phyloP scores from a whole-genome alignment of 2,329 filamentous ascomycete genomes.

The Neopestalotiopsis sp. region DNA sequence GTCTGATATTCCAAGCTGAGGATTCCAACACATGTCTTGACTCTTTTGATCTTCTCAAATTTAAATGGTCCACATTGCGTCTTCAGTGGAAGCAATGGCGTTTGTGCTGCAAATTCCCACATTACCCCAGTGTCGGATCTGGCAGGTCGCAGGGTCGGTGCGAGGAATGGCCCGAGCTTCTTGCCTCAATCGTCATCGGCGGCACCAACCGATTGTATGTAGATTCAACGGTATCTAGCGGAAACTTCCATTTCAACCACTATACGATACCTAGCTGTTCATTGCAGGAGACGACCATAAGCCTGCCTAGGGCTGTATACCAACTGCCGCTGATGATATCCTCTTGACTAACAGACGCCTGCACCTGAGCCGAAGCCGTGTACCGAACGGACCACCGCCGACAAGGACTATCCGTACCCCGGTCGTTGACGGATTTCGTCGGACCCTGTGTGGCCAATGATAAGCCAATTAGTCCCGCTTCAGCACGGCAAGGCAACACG shows the following conservation, averaged over 20 bases:
- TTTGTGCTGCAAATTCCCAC: background rate
- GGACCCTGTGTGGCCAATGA: constrained; percentile 6
- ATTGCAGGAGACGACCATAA: background rate
- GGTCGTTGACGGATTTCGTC: constrained; percentile 7
- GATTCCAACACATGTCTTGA: background rate
- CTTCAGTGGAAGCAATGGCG: background rate
- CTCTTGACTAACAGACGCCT: background rate
- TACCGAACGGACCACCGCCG: background rate
- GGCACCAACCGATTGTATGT: background rate
- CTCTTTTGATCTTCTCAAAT: background rate
- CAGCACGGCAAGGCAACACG: background rate
- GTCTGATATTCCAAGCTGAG: too few species aligned
- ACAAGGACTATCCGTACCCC: background rate
- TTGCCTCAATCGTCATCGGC: background rate
- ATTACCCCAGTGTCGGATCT: background rate
- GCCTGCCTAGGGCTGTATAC: background rate
- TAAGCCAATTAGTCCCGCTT: background rate
- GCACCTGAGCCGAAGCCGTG: background rate
- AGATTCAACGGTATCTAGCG: too few species aligned
- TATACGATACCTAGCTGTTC: background rate
- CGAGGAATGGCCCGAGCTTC: background rate
- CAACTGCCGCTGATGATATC: background rate
- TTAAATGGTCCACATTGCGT: background rate
- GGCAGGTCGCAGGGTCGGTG: background rate
- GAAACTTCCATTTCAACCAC: background rate